These are phyloP conservation scores for Psilocybe tampanensis DNA, from an alignment of 768 basidiomycete species.

Conservation along the genomic window DNA sequence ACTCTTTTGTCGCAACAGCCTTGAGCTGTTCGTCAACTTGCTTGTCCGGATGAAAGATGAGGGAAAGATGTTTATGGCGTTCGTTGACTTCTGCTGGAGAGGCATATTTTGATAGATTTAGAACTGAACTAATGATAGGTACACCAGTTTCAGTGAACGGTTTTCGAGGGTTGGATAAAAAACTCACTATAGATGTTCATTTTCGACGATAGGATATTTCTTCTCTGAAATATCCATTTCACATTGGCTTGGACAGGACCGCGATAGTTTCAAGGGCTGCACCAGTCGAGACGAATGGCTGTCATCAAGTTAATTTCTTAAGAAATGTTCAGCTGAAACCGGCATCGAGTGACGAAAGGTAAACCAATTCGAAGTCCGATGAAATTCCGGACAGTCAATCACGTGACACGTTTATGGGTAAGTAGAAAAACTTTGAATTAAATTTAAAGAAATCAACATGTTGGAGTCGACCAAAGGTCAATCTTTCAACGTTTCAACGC, in stretches of 20 bases:
- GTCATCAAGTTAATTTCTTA: too few relatives aligned
- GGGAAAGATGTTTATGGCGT: slow-evolving; percentile 68
- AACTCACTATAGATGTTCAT: slow-evolving; percentile 4
- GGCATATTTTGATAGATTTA: slow-evolving; percentile 70
- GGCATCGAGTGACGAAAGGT: too few relatives aligned
- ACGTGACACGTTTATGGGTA: too few relatives aligned
- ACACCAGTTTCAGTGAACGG: background rate
- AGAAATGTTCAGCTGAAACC: too few relatives aligned
- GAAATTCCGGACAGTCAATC: too few relatives aligned
- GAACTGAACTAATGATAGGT: slow-evolving; percentile 49
- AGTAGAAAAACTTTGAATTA: too few relatives aligned
- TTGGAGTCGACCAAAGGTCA: too few relatives aligned
- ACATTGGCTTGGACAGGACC: background rate
- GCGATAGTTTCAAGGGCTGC: too few relatives aligned
- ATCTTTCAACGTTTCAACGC: too few relatives aligned
- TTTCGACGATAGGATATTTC: background rate
- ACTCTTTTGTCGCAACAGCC: slow-evolving; percentile 63
- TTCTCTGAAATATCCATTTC: background rate
- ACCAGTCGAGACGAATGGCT: too few relatives aligned
- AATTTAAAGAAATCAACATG: too few relatives aligned
- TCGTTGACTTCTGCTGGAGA: slow-evolving; percentile 74
- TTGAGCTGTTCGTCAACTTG: slow-evolving; percentile 61
- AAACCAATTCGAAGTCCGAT: too few relatives aligned
- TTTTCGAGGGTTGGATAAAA: background rate
- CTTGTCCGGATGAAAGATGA: slow-evolving; percentile 86